Conservation (phyloP, 2,329 filamentous ascomycete species). For the Cordyceps cateniannulata region DNA sequence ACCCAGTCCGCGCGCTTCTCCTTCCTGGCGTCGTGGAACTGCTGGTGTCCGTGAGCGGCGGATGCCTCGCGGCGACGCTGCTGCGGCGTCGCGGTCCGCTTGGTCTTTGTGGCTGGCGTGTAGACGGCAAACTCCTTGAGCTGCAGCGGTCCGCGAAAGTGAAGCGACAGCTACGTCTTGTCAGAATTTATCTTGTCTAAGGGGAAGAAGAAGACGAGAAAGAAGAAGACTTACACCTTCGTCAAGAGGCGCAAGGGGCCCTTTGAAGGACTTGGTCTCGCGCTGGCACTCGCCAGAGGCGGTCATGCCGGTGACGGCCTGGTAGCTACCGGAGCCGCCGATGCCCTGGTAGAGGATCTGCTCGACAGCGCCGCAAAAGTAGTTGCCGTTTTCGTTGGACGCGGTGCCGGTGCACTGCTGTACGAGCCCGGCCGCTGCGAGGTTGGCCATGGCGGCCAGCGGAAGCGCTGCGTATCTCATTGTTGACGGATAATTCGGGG, state of each 20-base stretch:
- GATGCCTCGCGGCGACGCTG: slow-evolving; percentile 19
- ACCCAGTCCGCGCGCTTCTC: slow-evolving; percentile 45
- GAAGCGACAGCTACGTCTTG: slow-evolving; percentile 56
- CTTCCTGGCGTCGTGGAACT: slow-evolving; percentile 41
- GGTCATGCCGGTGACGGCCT: slow-evolving; percentile 57
- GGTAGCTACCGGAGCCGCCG: slow-evolving; percentile 54
- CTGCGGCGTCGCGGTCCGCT: slow-evolving; percentile 18
- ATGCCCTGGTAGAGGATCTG: slow-evolving; percentile 63
- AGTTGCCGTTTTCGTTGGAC: slow-evolving; percentile 47
- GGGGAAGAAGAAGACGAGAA: too few species aligned
- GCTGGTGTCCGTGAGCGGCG: slow-evolving; percentile 37
- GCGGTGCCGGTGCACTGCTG: slow-evolving; percentile 30
- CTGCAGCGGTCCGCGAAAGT: slow-evolving; percentile 64
- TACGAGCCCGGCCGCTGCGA: slow-evolving; percentile 24
- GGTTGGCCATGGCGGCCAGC: slow-evolving; percentile 23
- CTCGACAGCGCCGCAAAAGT: slow-evolving; percentile 58
- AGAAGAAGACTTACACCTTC: slow-evolving; percentile 64
- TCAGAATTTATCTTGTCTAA: too few species aligned
- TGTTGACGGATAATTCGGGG: background rate
- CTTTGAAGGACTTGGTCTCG: slow-evolving; percentile 46
- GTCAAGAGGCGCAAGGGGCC: slow-evolving; percentile 59
- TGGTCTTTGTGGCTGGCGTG: slow-evolving; percentile 35
- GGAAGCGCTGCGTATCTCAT: slow-evolving; percentile 10
- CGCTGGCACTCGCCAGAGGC: slow-evolving; percentile 47
- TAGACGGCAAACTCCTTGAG: slow-evolving; percentile 66